Evolutionary conservation across 2,329 filamentous ascomycete species (phyloP).

Genomic region (Drechslerella stenobrocha): DNA sequence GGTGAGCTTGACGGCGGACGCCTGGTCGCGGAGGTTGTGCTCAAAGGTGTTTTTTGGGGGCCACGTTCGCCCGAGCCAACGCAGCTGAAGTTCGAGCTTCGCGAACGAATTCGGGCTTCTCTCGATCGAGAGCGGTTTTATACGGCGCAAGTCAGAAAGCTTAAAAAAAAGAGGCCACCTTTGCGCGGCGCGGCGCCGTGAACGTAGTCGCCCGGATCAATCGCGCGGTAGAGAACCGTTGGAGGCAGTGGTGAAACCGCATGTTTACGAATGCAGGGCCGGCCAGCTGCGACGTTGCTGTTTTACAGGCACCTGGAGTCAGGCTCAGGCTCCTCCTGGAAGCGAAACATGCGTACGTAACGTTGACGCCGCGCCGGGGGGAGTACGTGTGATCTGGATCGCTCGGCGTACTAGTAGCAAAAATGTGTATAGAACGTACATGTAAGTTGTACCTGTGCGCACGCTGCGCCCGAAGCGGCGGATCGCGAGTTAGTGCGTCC

Average conservation of each 20-base stretch:
- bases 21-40: neutral
- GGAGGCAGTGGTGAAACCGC: slow-evolving; percentile 45
- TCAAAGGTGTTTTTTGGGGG: neutral
- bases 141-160: too few relatives aligned
- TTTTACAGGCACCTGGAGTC: slow-evolving; percentile 13
- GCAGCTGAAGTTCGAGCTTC: neutral
- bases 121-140: too few relatives aligned
- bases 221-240: slow-evolving; percentile 2
- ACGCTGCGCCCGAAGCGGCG: too few relatives aligned
- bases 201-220: too few relatives aligned
- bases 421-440: too few relatives aligned
- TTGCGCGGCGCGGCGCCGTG: too few relatives aligned
- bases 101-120: neutral
- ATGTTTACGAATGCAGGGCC: slow-evolving; percentile 21
- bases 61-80: neutral
- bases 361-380: too few relatives aligned
- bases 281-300: slow-evolving; percentile 11
- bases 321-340: neutral
- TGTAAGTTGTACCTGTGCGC: too few relatives aligned
- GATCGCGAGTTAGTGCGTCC: too few relatives aligned
- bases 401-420: too few relatives aligned
- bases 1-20: neutral
- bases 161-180: too few relatives aligned
- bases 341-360: neutral
- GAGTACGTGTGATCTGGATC: neutral